Evolutionary conservation across 2,329 filamentous ascomycete species (phyloP).

Genomic region (Apiospora sp.): DNA sequence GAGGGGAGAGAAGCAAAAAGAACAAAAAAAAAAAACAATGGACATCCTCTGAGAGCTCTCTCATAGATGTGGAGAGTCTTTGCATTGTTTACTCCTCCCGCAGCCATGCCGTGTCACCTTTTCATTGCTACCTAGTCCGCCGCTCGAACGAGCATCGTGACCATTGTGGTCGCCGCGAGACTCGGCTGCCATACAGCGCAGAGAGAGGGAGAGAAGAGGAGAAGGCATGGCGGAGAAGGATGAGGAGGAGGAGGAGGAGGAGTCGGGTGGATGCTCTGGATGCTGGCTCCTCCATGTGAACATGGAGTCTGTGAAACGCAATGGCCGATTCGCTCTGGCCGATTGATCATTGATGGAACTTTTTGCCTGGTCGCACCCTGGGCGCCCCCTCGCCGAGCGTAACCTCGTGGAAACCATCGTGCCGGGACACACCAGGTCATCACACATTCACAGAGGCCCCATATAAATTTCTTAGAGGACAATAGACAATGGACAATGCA

Average conservation of each 20-base stretch:
- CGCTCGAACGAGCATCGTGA: background rate
- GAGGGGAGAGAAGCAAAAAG: background rate
- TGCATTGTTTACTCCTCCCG: background rate
- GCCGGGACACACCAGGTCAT: slow-evolving; percentile 17
- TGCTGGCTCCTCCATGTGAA: slow-evolving; percentile 12
- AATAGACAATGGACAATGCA: background rate
- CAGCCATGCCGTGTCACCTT: background rate
- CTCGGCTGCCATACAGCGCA: background rate
- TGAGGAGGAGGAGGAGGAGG: background rate
- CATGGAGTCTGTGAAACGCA: slow-evolving; percentile 20
- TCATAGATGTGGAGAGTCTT: background rate
- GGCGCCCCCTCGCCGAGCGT: slow-evolving; percentile 1
- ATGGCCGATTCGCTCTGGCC: slow-evolving; percentile 12
- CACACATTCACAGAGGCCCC: slow-evolving; percentile 1
- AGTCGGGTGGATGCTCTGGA: background rate
- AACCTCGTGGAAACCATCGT: slow-evolving; percentile 21
- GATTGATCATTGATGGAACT: slow-evolving; percentile 8
- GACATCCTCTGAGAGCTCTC: background rate
- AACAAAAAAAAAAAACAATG: background rate
- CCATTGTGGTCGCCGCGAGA: background rate
- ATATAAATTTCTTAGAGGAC: background rate
- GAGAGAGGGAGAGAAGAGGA: background rate
- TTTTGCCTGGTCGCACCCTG: background rate
- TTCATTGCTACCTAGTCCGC: background rate
- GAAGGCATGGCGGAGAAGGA: background rate